These are phyloP conservation scores for Colletotrichum cordylinicola DNA, from an alignment of 2,329 filamentous ascomycete genomes.

Conservation along the genomic window DNA sequence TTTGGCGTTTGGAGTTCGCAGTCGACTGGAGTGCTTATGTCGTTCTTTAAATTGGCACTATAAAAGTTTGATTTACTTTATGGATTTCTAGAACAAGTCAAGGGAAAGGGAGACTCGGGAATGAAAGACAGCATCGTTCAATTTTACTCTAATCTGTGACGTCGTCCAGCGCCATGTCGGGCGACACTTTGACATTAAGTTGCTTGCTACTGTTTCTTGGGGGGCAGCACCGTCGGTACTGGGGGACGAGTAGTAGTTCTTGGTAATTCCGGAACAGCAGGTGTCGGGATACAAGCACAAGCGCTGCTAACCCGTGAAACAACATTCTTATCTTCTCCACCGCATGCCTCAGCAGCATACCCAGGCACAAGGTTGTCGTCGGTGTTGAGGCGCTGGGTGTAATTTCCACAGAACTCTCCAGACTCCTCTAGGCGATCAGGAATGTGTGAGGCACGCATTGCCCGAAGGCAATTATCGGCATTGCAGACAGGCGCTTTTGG, in stretches of 20 bases:
- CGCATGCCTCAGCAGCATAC: slow-evolving; percentile 23
- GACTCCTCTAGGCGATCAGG: slow-evolving; percentile 25
- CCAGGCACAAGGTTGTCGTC: slow-evolving; percentile 20
- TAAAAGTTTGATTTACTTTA: neutral
- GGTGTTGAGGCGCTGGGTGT: slow-evolving; percentile 1
- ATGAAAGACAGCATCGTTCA: neutral
- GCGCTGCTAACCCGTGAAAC: slow-evolving; percentile 25
- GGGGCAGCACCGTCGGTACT: slow-evolving; percentile 26
- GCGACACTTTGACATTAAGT: neutral
- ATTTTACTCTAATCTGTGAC: neutral
- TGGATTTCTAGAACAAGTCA: neutral
- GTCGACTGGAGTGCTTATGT: neutral
- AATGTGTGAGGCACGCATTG: slow-evolving; percentile 21
- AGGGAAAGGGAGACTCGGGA: neutral
- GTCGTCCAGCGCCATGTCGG: neutral
- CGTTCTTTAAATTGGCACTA: neutral
- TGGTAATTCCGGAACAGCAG: slow-evolving; percentile 27
- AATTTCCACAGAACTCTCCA: slow-evolving; percentile 24
- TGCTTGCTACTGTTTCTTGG: neutral
- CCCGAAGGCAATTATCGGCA: slow-evolving; percentile 27
- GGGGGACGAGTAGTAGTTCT: slow-evolving; percentile 27
- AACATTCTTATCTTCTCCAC: neutral
- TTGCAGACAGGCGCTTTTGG: slow-evolving; percentile 18
- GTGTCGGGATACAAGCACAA: slow-evolving; percentile 25
- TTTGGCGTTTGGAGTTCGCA: neutral